Evolutionary conservation across 1,284 basidiomycete genomes (phyloP), one percentile per base, ranked within the genome.

Genomic region (Sanghuangporus baumii): DNA sequence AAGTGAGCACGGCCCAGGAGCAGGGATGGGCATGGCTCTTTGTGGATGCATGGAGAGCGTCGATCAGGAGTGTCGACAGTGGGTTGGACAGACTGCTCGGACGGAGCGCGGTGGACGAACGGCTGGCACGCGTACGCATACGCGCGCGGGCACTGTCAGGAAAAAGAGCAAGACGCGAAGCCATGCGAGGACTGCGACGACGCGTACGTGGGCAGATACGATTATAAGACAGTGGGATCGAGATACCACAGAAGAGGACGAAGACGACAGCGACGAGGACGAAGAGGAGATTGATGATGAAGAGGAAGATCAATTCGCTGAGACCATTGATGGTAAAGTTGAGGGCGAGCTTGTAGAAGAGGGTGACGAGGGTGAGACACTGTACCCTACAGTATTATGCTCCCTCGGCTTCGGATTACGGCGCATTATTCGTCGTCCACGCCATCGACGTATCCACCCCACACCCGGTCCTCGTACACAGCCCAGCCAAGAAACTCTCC

Each of bases 11-110:
- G 23, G 3, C 14, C 12, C 20, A 14, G 43, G 34, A 40, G n/a
- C 20, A 8, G 47, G 16, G 14, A 46, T 16, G 4, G 48, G 38
- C 46, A 20, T 47, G 6, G 48, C 38, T 3, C 54, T 62, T 34
- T 62, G 60, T 34, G 61, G 55, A n/a, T 62, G 61, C n/a, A 62
- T 62, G 61, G 55, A 62, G 23, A 62, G 55, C 47, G 47, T 62
- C 36, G 55, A 62, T 37, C 23, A 18, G 8, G 56, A 57, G 34
- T 57, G 43, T 38, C n/a, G 61, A 48, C 47, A 40, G 26, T 62
- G 61, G 61, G 23, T 58, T 23, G 55, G 60, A 2, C 38, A 48
- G n/a, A 57, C 26, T 34, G 31, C 26, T 31, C 26, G 37, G 52
- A 51, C 23, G 16, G 41, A 54, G 38, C 34, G 26, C 7, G 37